These are phyloP conservation scores for Somion occarium DNA, from an alignment of 1,284 basidiomycete genomes.

Conservation along the genomic window DNA sequence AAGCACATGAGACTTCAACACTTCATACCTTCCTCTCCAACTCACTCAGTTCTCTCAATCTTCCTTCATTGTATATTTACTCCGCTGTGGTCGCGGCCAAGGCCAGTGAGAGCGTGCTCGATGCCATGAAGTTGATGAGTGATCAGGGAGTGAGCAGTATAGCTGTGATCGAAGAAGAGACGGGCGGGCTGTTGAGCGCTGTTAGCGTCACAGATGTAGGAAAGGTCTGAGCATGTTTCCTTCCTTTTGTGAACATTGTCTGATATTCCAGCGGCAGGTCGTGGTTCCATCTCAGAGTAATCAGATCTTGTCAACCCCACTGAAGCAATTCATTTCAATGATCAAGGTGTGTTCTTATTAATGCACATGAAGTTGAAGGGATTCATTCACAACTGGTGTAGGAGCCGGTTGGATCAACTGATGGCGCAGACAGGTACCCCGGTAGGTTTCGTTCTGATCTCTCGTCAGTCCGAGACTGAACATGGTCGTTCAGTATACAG, in stretches of 20 bases:
- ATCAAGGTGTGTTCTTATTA: conserved; percentile 49
- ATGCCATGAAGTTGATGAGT: conserved; percentile 78
- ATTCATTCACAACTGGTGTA: too few species aligned
- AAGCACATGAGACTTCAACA: conserved; percentile 40
- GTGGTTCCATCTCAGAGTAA: conserved; percentile 74
- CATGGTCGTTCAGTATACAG: conserved; percentile 52
- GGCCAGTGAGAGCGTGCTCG: conserved; percentile 55
- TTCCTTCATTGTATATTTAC: conserved; percentile 63
- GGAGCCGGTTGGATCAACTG: conserved; percentile 64
- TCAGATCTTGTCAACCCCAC: conserved; percentile 58
- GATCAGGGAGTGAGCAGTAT: conserved; percentile 76
- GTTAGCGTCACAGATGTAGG: conserved; percentile 77
- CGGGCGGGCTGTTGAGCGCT: conserved; percentile 57
- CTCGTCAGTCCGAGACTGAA: background rate
- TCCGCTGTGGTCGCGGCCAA: conserved; percentile 54
- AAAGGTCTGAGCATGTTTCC: conserved; percentile 36
- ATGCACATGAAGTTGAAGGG: too few species aligned
- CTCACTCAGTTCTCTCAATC: conserved; percentile 48
- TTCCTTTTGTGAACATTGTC: background rate
- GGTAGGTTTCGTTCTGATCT: conserved; percentile 34
- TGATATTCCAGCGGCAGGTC: conserved; percentile 34
- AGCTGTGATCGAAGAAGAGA: conserved; percentile 65
- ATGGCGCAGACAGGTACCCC: conserved; percentile 71
- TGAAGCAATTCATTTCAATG: conserved; percentile 60
- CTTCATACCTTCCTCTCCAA: conserved; percentile 53